A percentile compares a stretch with the other conserved stretches of the same genome.
Conservation (phyloP, 2,329 filamentous ascomycete genomes). For the Pseudohalonectria lignicola region DNA sequence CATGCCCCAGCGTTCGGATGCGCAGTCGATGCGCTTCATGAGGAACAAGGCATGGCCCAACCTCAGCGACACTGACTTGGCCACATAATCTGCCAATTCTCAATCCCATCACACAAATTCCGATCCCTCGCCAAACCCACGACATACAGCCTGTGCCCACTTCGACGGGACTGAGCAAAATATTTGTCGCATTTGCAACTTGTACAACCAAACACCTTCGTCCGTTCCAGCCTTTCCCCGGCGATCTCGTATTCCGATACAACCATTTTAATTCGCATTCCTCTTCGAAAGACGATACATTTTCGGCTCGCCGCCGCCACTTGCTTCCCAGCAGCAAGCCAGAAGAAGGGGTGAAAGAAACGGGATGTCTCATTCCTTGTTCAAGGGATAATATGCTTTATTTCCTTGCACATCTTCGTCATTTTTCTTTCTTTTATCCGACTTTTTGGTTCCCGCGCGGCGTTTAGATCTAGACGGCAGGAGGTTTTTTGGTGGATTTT, state of each 20-base stretch:
- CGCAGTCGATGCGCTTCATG: neutral
- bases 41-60: too few relatives aligned
- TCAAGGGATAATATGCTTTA: constrained; percentile 6
- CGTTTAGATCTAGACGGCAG: constrained; percentile 15
- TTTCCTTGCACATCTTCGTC: constrained; percentile 10
- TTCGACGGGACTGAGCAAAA: too few relatives aligned
- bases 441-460: constrained; percentile 17
- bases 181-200: too few relatives aligned
- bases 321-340: constrained; percentile 15
- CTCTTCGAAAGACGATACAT: too few relatives aligned
- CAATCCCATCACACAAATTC: too few relatives aligned
- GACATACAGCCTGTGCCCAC: too few relatives aligned
- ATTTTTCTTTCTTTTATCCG: constrained; percentile 6
- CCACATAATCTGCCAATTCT: too few relatives aligned
- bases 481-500: constrained; percentile 8
- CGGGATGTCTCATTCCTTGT: neutral
- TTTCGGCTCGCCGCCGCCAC: constrained; percentile 17
- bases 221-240: neutral
- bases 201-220: too few relatives aligned
- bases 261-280: neutral
- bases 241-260: too few relatives aligned
- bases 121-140: too few relatives aligned
- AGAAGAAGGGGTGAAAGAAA: constrained; percentile 1
- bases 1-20: neutral
- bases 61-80: too few relatives aligned